Evolutionary conservation across 1,139 yeast species (phyloP), one percentile per base, ranked within the genome.

Genomic region (Nakaseomyces delphensis): DNA sequence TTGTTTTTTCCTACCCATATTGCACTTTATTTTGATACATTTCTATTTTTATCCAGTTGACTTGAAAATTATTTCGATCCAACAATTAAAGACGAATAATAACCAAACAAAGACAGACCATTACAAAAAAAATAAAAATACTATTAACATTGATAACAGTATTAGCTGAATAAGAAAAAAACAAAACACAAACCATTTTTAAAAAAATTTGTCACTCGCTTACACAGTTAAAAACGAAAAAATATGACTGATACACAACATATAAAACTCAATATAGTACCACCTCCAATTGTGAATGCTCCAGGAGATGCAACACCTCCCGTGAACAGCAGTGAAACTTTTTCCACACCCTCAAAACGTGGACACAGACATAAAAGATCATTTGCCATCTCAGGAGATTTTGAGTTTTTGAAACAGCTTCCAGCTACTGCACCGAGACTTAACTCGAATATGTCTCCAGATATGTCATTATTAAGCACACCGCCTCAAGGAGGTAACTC

Each of bases 321-420:
- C 15, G 28, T 33, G 23, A 16, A n/a, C 4, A 33, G 11, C 25
- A 20, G 24, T 9, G 19, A 18, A 3, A 33, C 23, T 16, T 39
- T 40, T 18, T 33, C 40, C 3, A 47, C 50, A 4, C 51, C 48
- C 1, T 41, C 45, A 23, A 65, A 67, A 52, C 67, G 75, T 48
- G 71, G 74, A 2, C 86, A 80, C 57, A 69, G 79, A 38, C 87
- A 80, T 52, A 71, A 79, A 54, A 64, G 87, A 41, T 79, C 86
- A 0, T 82, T 83, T 19, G 86, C 86, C 0, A 77, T 80, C 13
- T 77, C 83, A 4, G 86, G 86, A 0, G 86, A 80, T 55, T 79
- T 80, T 55, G 87, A 79, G 52, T 56, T 56, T 36, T 37, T 54
- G 19, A 50, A 48, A 36, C 48, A 45, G 23, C 51, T 50, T 5